Percentiles rank a stretch among this genome's conserved stretches.
Conservation (phyloP, 345 rosid genomes). For the Psidium friedrichsthalianum region DNA sequence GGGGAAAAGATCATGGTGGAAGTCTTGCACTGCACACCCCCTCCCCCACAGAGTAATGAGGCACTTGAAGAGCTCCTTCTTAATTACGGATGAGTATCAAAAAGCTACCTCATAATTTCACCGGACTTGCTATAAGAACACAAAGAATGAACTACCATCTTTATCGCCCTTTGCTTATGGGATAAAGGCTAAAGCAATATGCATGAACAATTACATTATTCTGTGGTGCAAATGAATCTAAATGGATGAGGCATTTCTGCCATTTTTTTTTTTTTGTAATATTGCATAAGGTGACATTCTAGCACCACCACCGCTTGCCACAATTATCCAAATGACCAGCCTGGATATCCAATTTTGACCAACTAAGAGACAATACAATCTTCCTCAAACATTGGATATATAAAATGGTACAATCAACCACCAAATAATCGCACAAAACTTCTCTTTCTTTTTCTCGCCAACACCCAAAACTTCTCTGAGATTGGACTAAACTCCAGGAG, state of each 20-base stretch:
- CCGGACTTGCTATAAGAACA: background rate
- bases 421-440: background rate
- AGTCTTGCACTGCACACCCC: background rate
- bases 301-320: background rate
- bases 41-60: background rate
- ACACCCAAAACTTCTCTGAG: background rate
- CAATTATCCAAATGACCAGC: background rate
- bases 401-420: background rate
- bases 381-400: background rate
- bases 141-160: background rate
- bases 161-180: background rate
- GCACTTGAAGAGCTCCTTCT: background rate
- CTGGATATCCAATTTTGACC: background rate
- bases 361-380: background rate
- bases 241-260: background rate
- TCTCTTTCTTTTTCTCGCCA: background rate
- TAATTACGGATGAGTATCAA: background rate
- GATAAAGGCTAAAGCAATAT: background rate
- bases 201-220: background rate
- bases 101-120: background rate
- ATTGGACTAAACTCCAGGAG: background rate
- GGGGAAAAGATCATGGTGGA: background rate
- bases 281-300: background rate
- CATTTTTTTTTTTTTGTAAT: background rate
- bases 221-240: background rate